A percentile compares a stretch with the other conserved stretches of the same genome.
phyloP scores from a whole-genome alignment of 345 rosid species.

The Sisymbrium irio region DNA sequence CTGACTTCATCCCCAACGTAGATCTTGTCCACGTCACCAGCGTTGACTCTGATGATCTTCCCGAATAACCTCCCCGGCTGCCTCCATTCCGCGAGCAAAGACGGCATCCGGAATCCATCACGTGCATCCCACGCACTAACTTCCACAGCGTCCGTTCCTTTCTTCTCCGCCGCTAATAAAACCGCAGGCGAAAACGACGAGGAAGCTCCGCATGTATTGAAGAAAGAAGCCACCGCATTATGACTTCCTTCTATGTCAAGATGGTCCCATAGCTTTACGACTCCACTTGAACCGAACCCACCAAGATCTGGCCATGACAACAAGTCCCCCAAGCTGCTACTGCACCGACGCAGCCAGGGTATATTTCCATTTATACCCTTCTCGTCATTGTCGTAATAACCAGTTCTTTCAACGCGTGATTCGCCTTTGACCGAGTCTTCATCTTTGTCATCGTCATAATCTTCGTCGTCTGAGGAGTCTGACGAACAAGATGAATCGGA shows the following conservation, averaged over 20 bases:
- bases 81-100: slow-evolving; percentile 62
- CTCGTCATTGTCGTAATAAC: not conserved
- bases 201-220: slow-evolving; percentile 22
- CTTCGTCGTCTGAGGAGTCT: slow-evolving; percentile 37
- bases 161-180: slow-evolving; percentile 40
- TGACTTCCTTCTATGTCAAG: slow-evolving; percentile 40
- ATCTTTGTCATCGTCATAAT: slow-evolving; percentile 32
- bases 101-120: slow-evolving; percentile 38
- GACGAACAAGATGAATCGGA: slow-evolving; percentile 38
- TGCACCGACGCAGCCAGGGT: slow-evolving; percentile 36
- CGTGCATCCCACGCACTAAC: slow-evolving; percentile 70
- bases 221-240: slow-evolving; percentile 41
- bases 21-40: slow-evolving; percentile 43
- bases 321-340: slow-evolving; percentile 46
- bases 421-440: slow-evolving; percentile 31
- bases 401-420: slow-evolving; percentile 41
- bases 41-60: slow-evolving; percentile 33
- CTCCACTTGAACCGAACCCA: slow-evolving; percentile 19
- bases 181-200: slow-evolving; percentile 42
- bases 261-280: slow-evolving; percentile 32
- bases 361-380: slow-evolving; percentile 8
- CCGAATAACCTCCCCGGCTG: slow-evolving; percentile 33
- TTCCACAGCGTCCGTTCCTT: slow-evolving; percentile 22
- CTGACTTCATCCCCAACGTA: slow-evolving; percentile 46
- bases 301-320: slow-evolving; percentile 22